Evolutionary conservation across 768 basidiomycete genomes (phyloP).

Genomic region (Xerocomus spinulosus): DNA sequence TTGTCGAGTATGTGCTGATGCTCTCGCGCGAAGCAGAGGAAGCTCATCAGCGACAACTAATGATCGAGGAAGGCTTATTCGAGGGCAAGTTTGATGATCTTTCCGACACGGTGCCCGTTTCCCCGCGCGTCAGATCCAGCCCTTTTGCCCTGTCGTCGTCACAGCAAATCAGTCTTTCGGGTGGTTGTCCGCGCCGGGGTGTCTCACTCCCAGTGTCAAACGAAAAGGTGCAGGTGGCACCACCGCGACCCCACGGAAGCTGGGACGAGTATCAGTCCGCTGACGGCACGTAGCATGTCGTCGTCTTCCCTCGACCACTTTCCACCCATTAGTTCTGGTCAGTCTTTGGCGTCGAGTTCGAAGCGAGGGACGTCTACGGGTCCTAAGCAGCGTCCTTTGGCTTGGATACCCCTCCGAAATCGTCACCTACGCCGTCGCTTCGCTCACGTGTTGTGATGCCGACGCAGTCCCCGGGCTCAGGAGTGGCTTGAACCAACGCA

Average conservation of each 20-base stretch:
- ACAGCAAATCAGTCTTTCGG: conserved; percentile 6
- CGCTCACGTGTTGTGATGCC: conserved; percentile 9
- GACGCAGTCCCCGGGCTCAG: no score
- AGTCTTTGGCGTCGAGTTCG: conserved; percentile 22
- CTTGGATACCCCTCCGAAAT: conserved; percentile 39
- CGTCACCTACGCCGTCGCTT: conserved; percentile 19
- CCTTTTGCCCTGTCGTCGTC: conserved; percentile 5
- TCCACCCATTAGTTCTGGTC: conserved; percentile 31
- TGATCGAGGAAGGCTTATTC: conserved; percentile 56
- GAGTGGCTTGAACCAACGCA: no score
- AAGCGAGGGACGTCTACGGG: conserved; percentile 15
- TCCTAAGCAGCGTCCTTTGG: conserved; percentile 23
- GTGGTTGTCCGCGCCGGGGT: conserved; percentile 28
- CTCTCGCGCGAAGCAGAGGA: conserved; percentile 73
- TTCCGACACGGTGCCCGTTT: conserved; percentile 9
- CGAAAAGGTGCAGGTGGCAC: conserved; percentile 54
- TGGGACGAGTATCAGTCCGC: conserved; percentile 33
- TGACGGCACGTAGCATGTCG: conserved; percentile 11
- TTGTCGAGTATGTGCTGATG: conserved; percentile 78
- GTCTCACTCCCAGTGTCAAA: conserved; percentile 34
- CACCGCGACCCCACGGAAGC: conserved; percentile 57
- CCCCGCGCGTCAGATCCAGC: conserved; percentile 12
- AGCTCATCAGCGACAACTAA: conserved; percentile 10
- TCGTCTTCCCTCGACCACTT: conserved; percentile 30
- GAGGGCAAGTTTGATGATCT: conserved; percentile 41